phyloP scores from a whole-genome alignment of 108 stramenopile species.

The Pseudonitzschia multiseries region DNA sequence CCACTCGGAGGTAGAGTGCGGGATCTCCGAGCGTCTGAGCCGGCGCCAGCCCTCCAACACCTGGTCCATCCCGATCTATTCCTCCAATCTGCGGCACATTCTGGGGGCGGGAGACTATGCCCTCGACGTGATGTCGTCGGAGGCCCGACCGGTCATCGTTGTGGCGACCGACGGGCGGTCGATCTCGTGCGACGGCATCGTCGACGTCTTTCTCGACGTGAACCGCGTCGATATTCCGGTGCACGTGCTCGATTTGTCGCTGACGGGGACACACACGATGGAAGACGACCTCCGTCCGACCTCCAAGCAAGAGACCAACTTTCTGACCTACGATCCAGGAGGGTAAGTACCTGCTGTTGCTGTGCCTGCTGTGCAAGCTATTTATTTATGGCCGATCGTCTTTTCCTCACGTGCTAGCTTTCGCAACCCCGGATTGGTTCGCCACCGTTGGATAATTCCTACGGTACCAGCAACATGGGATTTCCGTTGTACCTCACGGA shows the following conservation, averaged over 20 bases:
- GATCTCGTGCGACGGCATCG: conserved; percentile 62
- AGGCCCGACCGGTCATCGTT: conserved; percentile 66
- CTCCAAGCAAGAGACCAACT: conserved; percentile 28
- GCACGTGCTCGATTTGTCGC: conserved; percentile 64
- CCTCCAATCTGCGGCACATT: conserved; percentile 66
- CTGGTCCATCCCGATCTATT: conserved; percentile 42
- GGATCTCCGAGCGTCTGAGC: conserved; percentile 61
- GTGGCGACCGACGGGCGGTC: conserved; percentile 73
- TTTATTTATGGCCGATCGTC: neutral
- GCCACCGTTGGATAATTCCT: too few relatives aligned
- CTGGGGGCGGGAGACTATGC: conserved; percentile 76
- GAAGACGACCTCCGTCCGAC: neutral
- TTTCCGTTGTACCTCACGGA: conserved; percentile 67
- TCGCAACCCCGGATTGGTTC: too few relatives aligned
- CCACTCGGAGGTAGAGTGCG: conserved; percentile 61
- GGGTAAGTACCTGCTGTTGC: neutral
- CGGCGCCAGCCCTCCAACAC: conserved; percentile 28
- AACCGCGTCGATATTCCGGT: conserved; percentile 67
- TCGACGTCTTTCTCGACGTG: conserved; percentile 55
- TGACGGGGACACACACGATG: conserved; percentile 26
- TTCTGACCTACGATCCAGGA: conserved; percentile 42
- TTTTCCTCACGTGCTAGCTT: neutral
- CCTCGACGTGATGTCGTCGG: conserved; percentile 58
- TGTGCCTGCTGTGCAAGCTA: too few relatives aligned
- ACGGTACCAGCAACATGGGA: conserved; percentile 23